phyloP scores from a whole-genome alignment of 177 flowering plant genomes.

The Vitis hybrid region DNA sequence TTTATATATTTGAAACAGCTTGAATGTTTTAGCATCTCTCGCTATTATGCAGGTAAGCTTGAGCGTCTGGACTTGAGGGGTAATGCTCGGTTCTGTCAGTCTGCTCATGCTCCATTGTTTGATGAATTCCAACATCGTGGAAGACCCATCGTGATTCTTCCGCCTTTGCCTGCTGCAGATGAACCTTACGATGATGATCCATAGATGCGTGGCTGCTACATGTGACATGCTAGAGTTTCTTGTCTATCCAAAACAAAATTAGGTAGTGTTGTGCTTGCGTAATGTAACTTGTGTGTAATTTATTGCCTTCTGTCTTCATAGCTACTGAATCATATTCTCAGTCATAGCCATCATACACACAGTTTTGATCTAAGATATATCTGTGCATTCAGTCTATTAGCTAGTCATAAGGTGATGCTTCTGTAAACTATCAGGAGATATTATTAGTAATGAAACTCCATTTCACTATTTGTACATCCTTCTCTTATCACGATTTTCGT shows the following conservation, averaged over 20 bases:
- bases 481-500: too few relatives aligned
- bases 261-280: neutral
- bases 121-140: constrained; percentile 41
- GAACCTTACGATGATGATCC: constrained; percentile 63
- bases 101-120: constrained; percentile 28
- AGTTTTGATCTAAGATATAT: too few relatives aligned
- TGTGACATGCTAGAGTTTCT: neutral
- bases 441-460: too few relatives aligned
- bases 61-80: constrained; percentile 63
- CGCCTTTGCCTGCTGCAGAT: constrained; percentile 17
- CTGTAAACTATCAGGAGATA: too few relatives aligned
- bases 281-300: neutral
- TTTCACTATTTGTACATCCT: too few relatives aligned
- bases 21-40: constrained; percentile 1
- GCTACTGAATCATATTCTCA: too few relatives aligned
- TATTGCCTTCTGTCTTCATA: too few relatives aligned
- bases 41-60: constrained; percentile 41
- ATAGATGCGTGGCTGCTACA: constrained; percentile 20
- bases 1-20: neutral
- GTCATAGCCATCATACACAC: too few relatives aligned
- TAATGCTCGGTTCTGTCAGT: constrained; percentile 28
- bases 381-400: too few relatives aligned
- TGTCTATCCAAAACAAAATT: neutral
- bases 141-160: constrained; percentile 40
- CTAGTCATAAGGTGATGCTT: too few relatives aligned